phyloP scores from a whole-genome alignment of 2,329 filamentous ascomycete species.

The Zopfia rhizophila region DNA sequence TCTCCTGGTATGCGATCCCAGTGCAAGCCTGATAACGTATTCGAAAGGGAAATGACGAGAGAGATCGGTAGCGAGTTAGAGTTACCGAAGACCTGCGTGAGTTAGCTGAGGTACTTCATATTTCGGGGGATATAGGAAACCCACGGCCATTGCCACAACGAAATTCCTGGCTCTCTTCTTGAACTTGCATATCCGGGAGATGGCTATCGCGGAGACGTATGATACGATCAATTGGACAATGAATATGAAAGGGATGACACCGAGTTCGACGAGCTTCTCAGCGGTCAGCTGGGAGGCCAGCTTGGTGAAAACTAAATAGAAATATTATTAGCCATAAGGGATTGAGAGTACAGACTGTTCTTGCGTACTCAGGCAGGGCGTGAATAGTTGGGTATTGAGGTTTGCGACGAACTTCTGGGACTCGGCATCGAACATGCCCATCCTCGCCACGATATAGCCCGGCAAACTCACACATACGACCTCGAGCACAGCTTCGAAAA shows the following conservation, averaged over 20 bases:
- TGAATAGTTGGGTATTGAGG: constrained; percentile 95
- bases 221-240: constrained; percentile 87
- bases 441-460: constrained; percentile 88
- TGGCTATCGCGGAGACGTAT: constrained; percentile 76
- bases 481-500: constrained; percentile 94
- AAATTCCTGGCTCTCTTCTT: constrained; percentile 90
- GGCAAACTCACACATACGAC: constrained; percentile 95
- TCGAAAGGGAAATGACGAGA: constrained; percentile 90
- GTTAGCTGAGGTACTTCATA: constrained; percentile 25
- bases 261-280: constrained; percentile 87
- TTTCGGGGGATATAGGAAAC: constrained; percentile 33
- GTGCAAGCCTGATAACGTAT: constrained; percentile 90
- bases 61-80: constrained; percentile 98
- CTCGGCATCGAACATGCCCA: constrained; percentile 94
- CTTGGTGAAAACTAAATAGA: constrained; percentile 85
- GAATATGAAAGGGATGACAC: constrained; percentile 96
- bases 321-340: constrained; percentile 11
- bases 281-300: constrained; percentile 93
- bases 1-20: constrained; percentile 93
- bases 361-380: constrained; percentile 87
- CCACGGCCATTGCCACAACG: constrained; percentile 90
- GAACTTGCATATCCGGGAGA: constrained; percentile 82
- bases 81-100: constrained; percentile 83
- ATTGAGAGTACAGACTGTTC: constrained; percentile 19
- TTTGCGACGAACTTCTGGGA: constrained; percentile 98